Conservation (phyloP, 176 grass and related monocot species). For the Paspalum vaginatum region DNA sequence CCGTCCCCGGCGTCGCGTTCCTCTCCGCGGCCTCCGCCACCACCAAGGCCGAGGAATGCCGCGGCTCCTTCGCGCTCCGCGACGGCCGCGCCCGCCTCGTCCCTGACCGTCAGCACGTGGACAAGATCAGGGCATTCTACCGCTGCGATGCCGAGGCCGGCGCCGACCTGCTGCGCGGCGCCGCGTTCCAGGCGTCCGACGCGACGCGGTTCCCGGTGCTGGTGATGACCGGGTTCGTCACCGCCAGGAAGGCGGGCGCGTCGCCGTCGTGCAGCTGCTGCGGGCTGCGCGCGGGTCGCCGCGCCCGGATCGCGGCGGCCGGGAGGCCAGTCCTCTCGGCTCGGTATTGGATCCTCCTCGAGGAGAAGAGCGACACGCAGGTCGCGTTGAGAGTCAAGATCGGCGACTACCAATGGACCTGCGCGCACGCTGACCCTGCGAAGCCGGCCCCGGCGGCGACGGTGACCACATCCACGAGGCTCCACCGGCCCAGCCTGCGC, state of each 20-base stretch:
- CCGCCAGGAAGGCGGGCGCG: constrained; percentile 38
- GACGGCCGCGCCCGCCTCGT: constrained; percentile 61
- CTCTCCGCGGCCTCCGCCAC: constrained; percentile 59
- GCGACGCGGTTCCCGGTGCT: constrained; percentile 60
- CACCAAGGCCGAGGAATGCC: constrained; percentile 70
- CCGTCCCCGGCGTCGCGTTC: constrained; percentile 74
- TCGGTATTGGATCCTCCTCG: constrained; percentile 76
- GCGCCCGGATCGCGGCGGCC: neutral
- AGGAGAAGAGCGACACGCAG: constrained; percentile 68
- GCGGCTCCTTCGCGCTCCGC: constrained; percentile 77
- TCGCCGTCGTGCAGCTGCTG: constrained; percentile 35
- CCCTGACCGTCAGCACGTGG: constrained; percentile 61
- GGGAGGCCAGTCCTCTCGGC: constrained; percentile 40
- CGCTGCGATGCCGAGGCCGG: constrained; percentile 45
- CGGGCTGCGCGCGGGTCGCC: constrained; percentile 22
- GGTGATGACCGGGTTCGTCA: constrained; percentile 57
- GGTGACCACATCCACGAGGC: neutral
- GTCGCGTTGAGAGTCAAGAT: constrained; percentile 70
- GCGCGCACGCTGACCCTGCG: constrained; percentile 6
- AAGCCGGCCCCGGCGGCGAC: neutral
- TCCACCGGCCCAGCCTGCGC: constrained; percentile 32
- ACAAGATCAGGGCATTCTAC: constrained; percentile 57
- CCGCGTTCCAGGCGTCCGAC: constrained; percentile 34
- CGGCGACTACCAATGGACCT: constrained; percentile 62
- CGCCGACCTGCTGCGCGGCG: constrained; percentile 46